Evolutionary conservation across 225 moss, liverwort and hornwort genomes (phyloP).

Genomic region (Climacium dendroides): DNA sequence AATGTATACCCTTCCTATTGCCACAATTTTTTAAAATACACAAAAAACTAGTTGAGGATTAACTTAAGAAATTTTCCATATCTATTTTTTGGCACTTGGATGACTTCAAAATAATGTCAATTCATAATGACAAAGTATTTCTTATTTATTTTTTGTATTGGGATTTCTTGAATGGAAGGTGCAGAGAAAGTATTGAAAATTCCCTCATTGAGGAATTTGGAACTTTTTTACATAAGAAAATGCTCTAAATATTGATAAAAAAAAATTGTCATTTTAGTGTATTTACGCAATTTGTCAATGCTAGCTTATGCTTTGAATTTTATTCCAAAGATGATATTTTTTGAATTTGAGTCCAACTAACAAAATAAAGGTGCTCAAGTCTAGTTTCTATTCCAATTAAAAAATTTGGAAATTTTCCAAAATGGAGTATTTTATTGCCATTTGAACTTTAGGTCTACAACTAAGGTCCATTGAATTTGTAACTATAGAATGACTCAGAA

Average conservation of each 20-base stretch:
- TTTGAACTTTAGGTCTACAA: background rate
- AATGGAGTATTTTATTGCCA: background rate
- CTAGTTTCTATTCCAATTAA: background rate
- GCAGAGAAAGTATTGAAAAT: background rate
- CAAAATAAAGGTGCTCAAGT: background rate
- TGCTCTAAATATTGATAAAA: background rate
- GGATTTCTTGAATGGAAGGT: background rate
- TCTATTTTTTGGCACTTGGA: background rate
- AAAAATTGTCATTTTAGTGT: background rate
- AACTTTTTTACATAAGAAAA: background rate
- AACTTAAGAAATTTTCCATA: fast-evolving
- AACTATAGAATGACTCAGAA: background rate
- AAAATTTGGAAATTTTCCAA: background rate
- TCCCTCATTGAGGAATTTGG: background rate
- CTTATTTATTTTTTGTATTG: background rate
- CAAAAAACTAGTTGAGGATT: background rate
- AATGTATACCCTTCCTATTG: background rate
- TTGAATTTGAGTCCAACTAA: background rate
- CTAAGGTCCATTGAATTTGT: background rate
- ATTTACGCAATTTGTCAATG: background rate
- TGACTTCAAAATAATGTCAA: background rate
- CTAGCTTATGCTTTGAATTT: background rate
- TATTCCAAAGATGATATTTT: background rate
- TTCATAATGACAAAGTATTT: background rate
- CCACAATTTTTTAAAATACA: background rate